Evolutionary conservation across 805 yeast species (phyloP).

Genomic region (Suhomyces xylopsoci): DNA sequence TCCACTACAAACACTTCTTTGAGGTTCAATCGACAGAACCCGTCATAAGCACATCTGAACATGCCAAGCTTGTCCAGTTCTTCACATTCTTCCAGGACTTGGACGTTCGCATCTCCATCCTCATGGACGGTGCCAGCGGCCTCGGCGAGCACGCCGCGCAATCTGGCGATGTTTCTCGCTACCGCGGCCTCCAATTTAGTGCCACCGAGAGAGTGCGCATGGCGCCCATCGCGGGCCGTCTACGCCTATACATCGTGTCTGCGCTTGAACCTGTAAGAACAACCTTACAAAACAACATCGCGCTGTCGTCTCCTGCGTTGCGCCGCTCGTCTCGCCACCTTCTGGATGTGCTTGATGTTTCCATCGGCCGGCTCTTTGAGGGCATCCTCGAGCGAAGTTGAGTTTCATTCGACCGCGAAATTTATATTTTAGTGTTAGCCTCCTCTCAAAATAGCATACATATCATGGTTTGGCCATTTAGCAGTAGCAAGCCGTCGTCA

Average conservation of each 20-base stretch:
- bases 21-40: slow-evolving; percentile 2
- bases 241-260: slow-evolving; percentile 40
- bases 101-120: slow-evolving; percentile 25
- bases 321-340: neutral
- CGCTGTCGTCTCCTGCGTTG: neutral
- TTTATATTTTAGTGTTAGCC: neutral
- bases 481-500: slow-evolving; percentile 18
- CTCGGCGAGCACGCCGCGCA: neutral
- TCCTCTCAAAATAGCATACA: neutral
- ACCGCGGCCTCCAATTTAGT: slow-evolving; percentile 21
- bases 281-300: slow-evolving; percentile 4
- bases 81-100: slow-evolving; percentile 38
- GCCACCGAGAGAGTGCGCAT: slow-evolving; percentile 53
- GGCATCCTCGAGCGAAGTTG: slow-evolving; percentile 33
- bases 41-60: slow-evolving; percentile 5
- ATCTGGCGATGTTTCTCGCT: neutral
- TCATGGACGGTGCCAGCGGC: slow-evolving; percentile 19
- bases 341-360: slow-evolving; percentile 27
- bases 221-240: slow-evolving; percentile 50
- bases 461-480: slow-evolving; percentile 31
- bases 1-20: slow-evolving; percentile 25
- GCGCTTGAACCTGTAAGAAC: slow-evolving; percentile 20
- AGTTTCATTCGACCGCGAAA: neutral
- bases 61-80: slow-evolving; percentile 14
- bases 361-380: slow-evolving; percentile 37